Evolutionary conservation across 495 filamentous ascomycete genomes (phyloP), one percentile per base, ranked within the genome.

Genomic region (Neurospora terricola): DNA sequence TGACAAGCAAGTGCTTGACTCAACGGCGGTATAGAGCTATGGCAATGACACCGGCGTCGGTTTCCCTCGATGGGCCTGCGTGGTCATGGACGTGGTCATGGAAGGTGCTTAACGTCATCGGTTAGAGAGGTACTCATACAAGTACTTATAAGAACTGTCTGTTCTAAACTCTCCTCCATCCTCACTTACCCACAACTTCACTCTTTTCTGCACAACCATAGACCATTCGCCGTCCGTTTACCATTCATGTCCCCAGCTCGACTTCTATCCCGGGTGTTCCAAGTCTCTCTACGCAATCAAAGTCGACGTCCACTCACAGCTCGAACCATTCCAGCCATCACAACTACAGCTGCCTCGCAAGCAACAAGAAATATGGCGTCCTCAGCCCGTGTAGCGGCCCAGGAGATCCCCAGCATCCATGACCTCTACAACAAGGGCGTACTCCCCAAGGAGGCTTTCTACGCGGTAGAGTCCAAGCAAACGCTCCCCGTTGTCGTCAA

Each of bases 381-480:
- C 7, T 66, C 27, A 16, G 54, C 54, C 54, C 54, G 54, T 18
- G 30, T 18, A 12, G 45, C 21, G 0, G 74, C 75, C 11, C 34
- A 83, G 69, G 86, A 91, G 70, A 91, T 94, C 73, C 91, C 90
- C n/a, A 90, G 89, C 37, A 77, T 92, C 48, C 83, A 83, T 9
- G 81, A 86, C 59, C 88, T 93, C 69, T 94, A 93, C 84, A 80
- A 81, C 27, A 34, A 34, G 54, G 54, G 54, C 27, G 12, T 34
- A 71, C 75, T 80, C n/a, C 71, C 77, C 71, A 81, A 83, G 72
- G 5, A 66, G 80, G 3, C 76, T 80, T 0, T 8, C 81, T 0
- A 70, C 42, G 78, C 10, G 66, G 34, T 38, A 59, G 48, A 59
- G 21, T 59, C 48, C 48, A 59, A 40, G 73, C 27, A 71, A 72